Base-by-base conservation (phyloP, 1,139 yeast species). In the Debaryomyces psychrophilus region DNA sequence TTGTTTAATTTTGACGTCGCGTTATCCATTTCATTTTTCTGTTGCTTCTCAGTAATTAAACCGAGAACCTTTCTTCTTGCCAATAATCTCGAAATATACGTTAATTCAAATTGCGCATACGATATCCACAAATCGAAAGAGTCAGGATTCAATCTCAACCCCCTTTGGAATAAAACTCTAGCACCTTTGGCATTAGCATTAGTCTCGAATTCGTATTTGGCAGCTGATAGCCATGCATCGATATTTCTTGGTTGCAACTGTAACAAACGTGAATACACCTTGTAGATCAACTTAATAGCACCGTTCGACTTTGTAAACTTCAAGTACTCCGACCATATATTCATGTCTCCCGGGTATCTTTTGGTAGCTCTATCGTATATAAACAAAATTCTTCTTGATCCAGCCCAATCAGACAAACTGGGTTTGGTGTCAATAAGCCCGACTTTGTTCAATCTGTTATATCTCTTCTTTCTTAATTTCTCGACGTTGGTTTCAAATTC, bases 151-250 rank as follows among this genome's bases (percentile, higher is more conserved):
- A 95, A 86, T 62, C 96, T 78, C 40, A 95, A 73, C 29, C 87
- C 96, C 55, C 89, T 80, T 65, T 92, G 97, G 68, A 92, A 84
- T 39, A 93, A 76, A 9, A 82, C 80, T 67, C 99, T 79, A 14
- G 98, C 95, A 37, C 96, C 95, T 60, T 87, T 83, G 45, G 96
- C 90, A 58, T 90, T 88, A 43, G 93, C 88, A 65, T 93, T 90
- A 36, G 79, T 79, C 58, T 93, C 97, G 58, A 89, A 85, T 68
- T 95, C 98, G 65, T 90, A 90, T 62, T 89, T 89, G 41, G 98
- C 97, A 20, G 97, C 97, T 59, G 90, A 81, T 44, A 93, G 81
- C 99, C 99, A 95, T 11, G 95, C 88, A 57, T 85, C 86, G 2
- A 90, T 81, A 60, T 90, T 88, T 45, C 89, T 79, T n/a, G 99